These are phyloP conservation scores for Apiotrichum siamense DNA, from an alignment of 1,284 basidiomycete genomes.

Conservation along the genomic window DNA sequence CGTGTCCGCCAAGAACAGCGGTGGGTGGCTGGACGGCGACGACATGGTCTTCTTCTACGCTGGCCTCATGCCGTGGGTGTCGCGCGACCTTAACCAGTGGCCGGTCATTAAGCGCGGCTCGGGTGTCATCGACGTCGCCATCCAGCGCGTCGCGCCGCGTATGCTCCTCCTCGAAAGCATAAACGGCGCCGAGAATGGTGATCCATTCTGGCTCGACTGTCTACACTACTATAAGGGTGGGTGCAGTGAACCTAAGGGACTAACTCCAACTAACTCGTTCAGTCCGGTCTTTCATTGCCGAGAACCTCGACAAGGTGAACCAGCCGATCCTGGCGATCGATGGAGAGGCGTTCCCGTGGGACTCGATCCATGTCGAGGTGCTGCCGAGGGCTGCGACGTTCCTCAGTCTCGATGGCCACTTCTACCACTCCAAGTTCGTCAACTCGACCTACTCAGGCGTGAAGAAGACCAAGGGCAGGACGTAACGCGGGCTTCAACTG, in stretches of 20 bases:
- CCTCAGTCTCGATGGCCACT: conserved; percentile 64
- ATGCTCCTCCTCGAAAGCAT: conserved; percentile 57
- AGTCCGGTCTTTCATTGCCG: conserved; percentile 61
- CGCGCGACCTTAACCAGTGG: conserved; percentile 76
- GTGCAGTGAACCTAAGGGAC: conserved; percentile 36
- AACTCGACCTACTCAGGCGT: neutral
- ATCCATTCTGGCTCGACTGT: conserved; percentile 60
- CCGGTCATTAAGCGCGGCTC: conserved; percentile 72
- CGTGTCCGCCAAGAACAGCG: conserved; percentile 3
- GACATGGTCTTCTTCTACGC: conserved; percentile 64
- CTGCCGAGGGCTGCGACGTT: conserved; percentile 64
- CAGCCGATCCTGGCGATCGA: conserved; percentile 55
- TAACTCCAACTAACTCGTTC: conserved; percentile 7
- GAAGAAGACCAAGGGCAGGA: conserved; percentile 23
- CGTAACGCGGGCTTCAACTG: neutral
- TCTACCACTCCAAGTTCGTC: conserved; percentile 36
- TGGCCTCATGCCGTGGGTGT: conserved; percentile 51
- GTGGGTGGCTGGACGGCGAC: conserved; percentile 61
- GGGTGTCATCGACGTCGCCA: conserved; percentile 70
- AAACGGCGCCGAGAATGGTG: conserved; percentile 63
- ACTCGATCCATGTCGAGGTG: conserved; percentile 77
- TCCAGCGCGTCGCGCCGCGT: conserved; percentile 63
- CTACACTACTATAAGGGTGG: conserved; percentile 66
- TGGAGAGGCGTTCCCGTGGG: conserved; percentile 74
- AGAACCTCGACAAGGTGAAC: conserved; percentile 58